A percentile compares a stretch with the other conserved stretches of the same genome.
These are phyloP conservation scores for Trichoderma erinaceum DNA, from an alignment of 495 filamentous ascomycete genomes.

Conservation along the genomic window DNA sequence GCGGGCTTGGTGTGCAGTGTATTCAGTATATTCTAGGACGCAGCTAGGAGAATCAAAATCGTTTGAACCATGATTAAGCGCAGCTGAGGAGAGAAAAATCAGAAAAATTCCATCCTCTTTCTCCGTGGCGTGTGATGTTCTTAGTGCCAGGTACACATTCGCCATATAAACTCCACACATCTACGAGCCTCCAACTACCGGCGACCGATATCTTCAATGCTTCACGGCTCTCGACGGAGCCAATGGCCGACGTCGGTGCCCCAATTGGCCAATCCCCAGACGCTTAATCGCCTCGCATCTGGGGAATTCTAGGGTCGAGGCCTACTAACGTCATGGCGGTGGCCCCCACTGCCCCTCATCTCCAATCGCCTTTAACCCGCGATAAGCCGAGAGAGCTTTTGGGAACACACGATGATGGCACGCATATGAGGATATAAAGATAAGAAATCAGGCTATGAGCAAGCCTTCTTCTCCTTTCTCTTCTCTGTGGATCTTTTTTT, in stretches of 20 bases:
- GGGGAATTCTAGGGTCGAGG: not conserved
- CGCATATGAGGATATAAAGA: not conserved
- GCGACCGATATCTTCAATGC: not conserved
- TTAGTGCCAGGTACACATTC: too few relatives aligned
- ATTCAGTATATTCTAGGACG: not conserved
- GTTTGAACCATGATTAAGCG: not conserved
- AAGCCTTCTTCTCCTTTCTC: not conserved
- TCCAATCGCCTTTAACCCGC: slow-evolving; percentile 11
- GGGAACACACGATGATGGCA: not conserved
- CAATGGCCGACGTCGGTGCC: not conserved
- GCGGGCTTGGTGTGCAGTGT: not conserved
- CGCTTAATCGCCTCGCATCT: not conserved
- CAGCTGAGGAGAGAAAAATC: too few relatives aligned
- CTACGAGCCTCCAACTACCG: too few relatives aligned
- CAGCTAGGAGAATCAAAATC: not conserved
- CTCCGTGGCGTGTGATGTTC: too few relatives aligned
- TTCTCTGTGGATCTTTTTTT: not conserved
- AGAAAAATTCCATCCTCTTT: too few relatives aligned
- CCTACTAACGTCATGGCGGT: not conserved
- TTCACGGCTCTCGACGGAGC: slow-evolving; percentile 3
- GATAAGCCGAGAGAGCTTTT: slow-evolving; percentile 9
- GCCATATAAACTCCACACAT: too few relatives aligned
- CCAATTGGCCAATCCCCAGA: not conserved
- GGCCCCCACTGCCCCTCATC: slow-evolving; percentile 12
- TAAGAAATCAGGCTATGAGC: not conserved